Evolutionary conservation across 495 filamentous ascomycete genomes (phyloP).

Genomic region (Daldinia vernicosa): DNA sequence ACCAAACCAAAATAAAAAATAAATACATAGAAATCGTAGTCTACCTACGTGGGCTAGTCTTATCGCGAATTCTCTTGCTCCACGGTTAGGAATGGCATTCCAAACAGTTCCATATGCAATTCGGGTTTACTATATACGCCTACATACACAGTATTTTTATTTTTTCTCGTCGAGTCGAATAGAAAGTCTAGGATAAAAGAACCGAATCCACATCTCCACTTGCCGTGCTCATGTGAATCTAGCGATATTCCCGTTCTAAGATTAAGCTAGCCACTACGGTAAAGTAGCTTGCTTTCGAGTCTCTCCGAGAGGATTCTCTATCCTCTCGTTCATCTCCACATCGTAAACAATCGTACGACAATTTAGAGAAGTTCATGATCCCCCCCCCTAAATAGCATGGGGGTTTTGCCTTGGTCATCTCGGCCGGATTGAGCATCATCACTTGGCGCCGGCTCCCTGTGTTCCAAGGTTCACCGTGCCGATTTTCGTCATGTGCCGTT

Average conservation of each 20-base stretch:
- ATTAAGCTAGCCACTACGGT: constrained; percentile 24
- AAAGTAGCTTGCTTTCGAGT: constrained; percentile 37
- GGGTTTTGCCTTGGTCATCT: constrained; percentile 35
- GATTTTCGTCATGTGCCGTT: constrained; percentile 38
- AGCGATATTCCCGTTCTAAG: constrained; percentile 37
- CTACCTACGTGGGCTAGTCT: constrained; percentile 18
- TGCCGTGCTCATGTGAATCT: constrained; percentile 39
- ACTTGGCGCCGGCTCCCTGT: constrained; percentile 27
- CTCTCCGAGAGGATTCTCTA: constrained; percentile 25
- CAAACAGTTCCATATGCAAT: constrained; percentile 27
- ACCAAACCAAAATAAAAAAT: constrained; percentile 8
- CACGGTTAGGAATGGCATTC: constrained; percentile 34
- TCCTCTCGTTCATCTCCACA: constrained; percentile 65
- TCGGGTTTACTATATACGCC: constrained; percentile 16
- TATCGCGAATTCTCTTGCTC: constrained; percentile 23
- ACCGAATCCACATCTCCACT: constrained; percentile 31
- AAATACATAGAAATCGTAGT: constrained; percentile 17
- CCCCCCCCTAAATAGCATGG: constrained; percentile 30
- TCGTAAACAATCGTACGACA: constrained; percentile 84
- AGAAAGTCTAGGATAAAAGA: neutral
- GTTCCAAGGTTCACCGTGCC: constrained; percentile 36
- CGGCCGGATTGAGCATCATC: constrained; percentile 27
- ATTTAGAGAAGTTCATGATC: constrained; percentile 35
- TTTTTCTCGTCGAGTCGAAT: constrained; percentile 18
- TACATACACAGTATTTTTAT: neutral